Base-by-base conservation (phyloP, 2,329 filamentous ascomycete species). In the Cryphonectria parasitica region DNA sequence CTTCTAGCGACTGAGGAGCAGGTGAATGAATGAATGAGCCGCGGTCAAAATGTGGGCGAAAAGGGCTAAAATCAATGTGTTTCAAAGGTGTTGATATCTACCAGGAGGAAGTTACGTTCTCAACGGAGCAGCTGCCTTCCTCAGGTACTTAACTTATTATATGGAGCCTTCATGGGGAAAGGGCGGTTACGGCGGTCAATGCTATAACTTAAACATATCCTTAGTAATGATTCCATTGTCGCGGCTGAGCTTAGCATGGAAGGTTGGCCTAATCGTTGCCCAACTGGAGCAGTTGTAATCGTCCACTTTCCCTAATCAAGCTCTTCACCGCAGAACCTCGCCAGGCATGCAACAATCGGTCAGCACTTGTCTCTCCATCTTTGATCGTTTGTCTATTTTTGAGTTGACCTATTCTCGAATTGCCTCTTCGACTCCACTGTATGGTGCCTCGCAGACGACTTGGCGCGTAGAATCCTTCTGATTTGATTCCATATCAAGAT, bases 291-390 rank as follows among this genome's bases (percentile, higher is more conserved):
- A 8, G 13, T 13, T 56, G 25, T 4, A 13, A 56, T 19, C 45
- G 45, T 58, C 54, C 25, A 34, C 13, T 31, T 34, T 58, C 15
- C 52, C 13, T 13, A 31, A 22, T 22, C 25, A 31, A 31, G 25
- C 25, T 19, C 52, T 56, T 56, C 11, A 56, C 13, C 25, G 52
- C 52, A 56, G 10, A 56, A 28, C 13, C 52, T 28, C 25, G 52
- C 52, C 52, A 56, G n/a, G 7, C 25, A 17, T 31, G 25, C 17
- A 22, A 10, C 6, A 56, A 31, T 6, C 1, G 54, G 25, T 58
- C 54, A 58, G 54, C 54, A 58, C 54, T 58, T n/a, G 45, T 22
- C 45, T n/a, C 19, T 49, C 22, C n/a, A n/a, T 49, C 45, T n/a
- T 7, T 11, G 10, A 22, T 49, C 7, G 22, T 10, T 3, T 49